A percentile compares a stretch with the other conserved stretches of the same genome.
Conservation (phyloP, 495 filamentous ascomycete species). For the Daldinia loculata region DNA sequence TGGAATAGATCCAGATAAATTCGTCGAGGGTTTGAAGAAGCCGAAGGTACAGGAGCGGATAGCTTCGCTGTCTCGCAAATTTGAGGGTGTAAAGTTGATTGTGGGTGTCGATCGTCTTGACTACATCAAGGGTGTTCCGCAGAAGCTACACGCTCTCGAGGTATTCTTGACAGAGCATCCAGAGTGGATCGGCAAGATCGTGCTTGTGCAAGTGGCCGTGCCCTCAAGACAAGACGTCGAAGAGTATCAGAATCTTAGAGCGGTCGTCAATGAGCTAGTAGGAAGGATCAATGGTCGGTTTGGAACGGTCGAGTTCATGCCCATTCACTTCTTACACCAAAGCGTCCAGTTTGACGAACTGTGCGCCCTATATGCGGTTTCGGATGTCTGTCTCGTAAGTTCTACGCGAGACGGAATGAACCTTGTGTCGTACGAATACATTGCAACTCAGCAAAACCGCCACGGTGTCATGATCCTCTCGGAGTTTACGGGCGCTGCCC, state of each 20-base stretch:
- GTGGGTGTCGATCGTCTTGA: conserved; percentile 93
- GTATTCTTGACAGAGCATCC: conserved; percentile 91
- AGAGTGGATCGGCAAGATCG: conserved; percentile 89
- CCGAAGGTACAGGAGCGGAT: conserved; percentile 82
- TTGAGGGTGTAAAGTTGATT: conserved; percentile 87
- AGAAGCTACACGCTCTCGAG: conserved; percentile 91
- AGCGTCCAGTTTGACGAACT: conserved; percentile 88
- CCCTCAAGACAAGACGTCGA: conserved; percentile 93
- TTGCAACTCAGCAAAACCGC: conserved; percentile 82
- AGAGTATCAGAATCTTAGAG: conserved; percentile 92
- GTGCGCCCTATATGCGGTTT: conserved; percentile 89
- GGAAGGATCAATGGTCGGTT: conserved; percentile 94
- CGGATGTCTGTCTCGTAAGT: conserved; percentile 87
- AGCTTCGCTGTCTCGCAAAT: conserved; percentile 76
- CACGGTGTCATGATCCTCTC: conserved; percentile 92
- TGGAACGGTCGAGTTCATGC: conserved; percentile 91
- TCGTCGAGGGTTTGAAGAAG: conserved; percentile 85
- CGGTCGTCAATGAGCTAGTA: conserved; percentile 88
- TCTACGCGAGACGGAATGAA: conserved; percentile 98
- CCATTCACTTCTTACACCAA: conserved; percentile 93
- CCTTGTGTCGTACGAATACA: conserved; percentile 94
- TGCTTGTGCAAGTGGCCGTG: conserved; percentile 92
- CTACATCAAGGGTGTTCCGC: conserved; percentile 95
- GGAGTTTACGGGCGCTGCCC: conserved; percentile 90
- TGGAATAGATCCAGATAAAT: conserved; percentile 96